Percentiles rank a stretch among this genome's conserved stretches.
Evolutionary conservation across 1,139 yeast genomes (phyloP).

Genomic region (Arxiozyma slooffiae): DNA sequence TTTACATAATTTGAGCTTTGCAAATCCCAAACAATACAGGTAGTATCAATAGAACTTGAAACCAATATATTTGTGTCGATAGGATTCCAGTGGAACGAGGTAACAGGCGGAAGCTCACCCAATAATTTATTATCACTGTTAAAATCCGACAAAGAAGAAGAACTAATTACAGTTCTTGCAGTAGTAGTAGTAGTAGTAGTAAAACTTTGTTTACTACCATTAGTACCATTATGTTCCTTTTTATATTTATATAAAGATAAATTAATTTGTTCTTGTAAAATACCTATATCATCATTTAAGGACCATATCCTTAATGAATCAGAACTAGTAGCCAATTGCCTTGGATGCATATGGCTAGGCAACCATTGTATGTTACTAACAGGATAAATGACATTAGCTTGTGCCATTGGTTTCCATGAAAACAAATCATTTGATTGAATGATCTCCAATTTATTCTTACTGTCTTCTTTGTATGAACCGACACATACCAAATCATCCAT

Average conservation of each 20-base stretch:
- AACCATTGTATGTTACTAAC: slow-evolving; percentile 60
- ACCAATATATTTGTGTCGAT: slow-evolving; percentile 62
- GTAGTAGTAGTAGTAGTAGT: background rate
- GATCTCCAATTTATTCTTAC: slow-evolving; percentile 25
- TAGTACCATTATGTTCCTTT: slow-evolving; percentile 16
- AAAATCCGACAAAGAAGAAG: background rate
- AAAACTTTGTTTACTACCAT: background rate
- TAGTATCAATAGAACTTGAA: slow-evolving; percentile 87
- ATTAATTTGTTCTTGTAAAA: slow-evolving; percentile 26
- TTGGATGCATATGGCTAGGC: slow-evolving; percentile 33
- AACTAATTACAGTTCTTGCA: background rate
- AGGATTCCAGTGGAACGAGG: slow-evolving; percentile 89
- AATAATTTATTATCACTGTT: slow-evolving; percentile 10
- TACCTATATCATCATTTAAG: slow-evolving; percentile 18
- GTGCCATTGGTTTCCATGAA: slow-evolving; percentile 42
- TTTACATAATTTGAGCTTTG: slow-evolving; percentile 62
- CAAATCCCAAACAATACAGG: slow-evolving; percentile 92
- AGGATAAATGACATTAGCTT: slow-evolving; percentile 48
- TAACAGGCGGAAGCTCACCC: slow-evolving; percentile 59
- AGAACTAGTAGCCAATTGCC: slow-evolving; percentile 30
- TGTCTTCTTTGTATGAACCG: slow-evolving; percentile 30
- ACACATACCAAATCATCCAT: slow-evolving; percentile 25
- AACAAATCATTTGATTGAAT: slow-evolving; percentile 34
- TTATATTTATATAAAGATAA: slow-evolving; percentile 28
- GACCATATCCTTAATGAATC: slow-evolving; percentile 31